Evolutionary conservation across 306 rosid genomes (phyloP).

Genomic region (Quercus berberidifolia): DNA sequence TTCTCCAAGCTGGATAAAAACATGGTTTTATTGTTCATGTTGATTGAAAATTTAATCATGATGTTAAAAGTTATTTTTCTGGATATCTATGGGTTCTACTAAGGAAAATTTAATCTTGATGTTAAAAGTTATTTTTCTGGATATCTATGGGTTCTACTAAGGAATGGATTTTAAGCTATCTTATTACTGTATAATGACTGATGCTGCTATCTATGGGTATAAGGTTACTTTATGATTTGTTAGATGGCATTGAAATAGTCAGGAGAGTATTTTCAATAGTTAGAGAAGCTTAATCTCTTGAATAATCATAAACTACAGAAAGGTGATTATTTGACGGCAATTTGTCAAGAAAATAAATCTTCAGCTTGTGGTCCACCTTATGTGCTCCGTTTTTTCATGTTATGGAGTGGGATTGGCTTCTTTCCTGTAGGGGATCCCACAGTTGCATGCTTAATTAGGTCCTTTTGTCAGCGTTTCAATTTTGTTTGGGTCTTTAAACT

Average conservation of each 20-base stretch:
- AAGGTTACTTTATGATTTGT: neutral
- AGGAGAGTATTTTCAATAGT: neutral
- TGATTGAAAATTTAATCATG: neutral
- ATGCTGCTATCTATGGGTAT: neutral
- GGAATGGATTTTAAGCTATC: neutral
- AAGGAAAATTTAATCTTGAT: neutral
- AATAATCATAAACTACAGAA: neutral
- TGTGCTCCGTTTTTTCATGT: neutral
- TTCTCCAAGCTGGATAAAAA: neutral
- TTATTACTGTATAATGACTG: neutral
- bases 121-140: neutral
- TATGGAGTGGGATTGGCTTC: neutral
- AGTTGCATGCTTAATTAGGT: neutral
- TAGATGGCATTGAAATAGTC: neutral
- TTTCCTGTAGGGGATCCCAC: neutral
- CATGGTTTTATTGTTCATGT: neutral
- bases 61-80: neutral
- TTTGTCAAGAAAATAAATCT: neutral
- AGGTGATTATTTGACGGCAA: neutral
- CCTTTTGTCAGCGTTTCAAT: neutral
- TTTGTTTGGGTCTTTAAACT: neutral
- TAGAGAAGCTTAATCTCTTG: neutral
- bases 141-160: neutral
- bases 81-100: neutral
- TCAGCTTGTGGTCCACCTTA: neutral